These are phyloP conservation scores for Datura wrightii DNA, from an alignment of 257 asterid species.

Conservation along the genomic window DNA sequence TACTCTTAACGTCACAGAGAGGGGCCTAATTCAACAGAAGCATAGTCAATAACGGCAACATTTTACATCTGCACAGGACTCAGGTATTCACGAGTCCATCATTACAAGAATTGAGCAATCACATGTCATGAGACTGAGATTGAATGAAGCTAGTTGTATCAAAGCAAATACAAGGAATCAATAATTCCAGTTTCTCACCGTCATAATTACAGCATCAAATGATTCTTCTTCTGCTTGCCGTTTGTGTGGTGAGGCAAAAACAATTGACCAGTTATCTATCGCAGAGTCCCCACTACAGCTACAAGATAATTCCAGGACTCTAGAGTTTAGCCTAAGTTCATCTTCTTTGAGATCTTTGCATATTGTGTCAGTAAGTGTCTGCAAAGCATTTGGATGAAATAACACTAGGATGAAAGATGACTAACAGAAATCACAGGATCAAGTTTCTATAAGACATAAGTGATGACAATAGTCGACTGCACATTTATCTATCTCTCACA, in stretches of 20 bases:
- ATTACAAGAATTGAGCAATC: slow-evolving; percentile 19
- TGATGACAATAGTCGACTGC: background rate
- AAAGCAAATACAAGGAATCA: background rate
- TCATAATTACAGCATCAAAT: slow-evolving; percentile 86
- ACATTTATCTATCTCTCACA: background rate
- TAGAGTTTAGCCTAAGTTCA: slow-evolving; percentile 71
- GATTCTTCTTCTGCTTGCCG: slow-evolving; percentile 54
- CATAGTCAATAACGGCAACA: slow-evolving; percentile 35
- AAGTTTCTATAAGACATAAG: background rate
- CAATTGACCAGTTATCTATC: slow-evolving; percentile 73
- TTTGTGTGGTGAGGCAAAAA: slow-evolving; percentile 58
- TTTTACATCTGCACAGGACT: slow-evolving; percentile 27
- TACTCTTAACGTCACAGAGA: slow-evolving; percentile 67
- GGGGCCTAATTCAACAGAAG: slow-evolving; percentile 69
- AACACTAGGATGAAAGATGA: slow-evolving; percentile 26
- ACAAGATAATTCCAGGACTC: slow-evolving; percentile 79
- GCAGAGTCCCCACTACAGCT: slow-evolving; percentile 53
- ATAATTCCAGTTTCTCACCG: slow-evolving; percentile 58
- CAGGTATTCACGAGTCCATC: background rate
- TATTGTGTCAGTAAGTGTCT: slow-evolving; percentile 80
- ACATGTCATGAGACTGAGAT: background rate
- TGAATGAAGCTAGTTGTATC: background rate
- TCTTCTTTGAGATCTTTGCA: slow-evolving; percentile 70
- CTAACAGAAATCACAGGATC: slow-evolving; percentile 9
- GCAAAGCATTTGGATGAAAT: slow-evolving; percentile 44